Percentiles rank a stretch among this genome's conserved stretches.
phyloP scores from a whole-genome alignment of 1,284 basidiomycete genomes.

The Sporisorium scitamineum region DNA sequence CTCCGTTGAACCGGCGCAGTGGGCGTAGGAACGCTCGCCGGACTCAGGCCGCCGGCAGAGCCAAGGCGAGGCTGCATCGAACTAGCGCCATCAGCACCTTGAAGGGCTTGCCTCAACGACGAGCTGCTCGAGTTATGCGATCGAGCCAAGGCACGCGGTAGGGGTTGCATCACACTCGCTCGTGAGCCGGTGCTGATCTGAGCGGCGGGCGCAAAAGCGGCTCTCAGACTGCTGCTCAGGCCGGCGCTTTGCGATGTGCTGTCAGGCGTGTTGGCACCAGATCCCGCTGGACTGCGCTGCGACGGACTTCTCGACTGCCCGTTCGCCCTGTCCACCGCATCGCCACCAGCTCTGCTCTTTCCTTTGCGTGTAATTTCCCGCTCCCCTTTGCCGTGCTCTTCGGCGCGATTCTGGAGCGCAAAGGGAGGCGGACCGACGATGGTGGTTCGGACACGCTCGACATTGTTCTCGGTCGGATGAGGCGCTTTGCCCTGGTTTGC shows the following conservation, averaged over 20 bases:
- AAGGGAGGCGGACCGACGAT: conserved; percentile 63
- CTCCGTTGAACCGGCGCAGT: conserved; percentile 5
- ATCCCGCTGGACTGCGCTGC: conserved; percentile 26
- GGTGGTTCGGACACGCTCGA: conserved; percentile 62
- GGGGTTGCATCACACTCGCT: conserved; percentile 45
- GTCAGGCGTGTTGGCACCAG: conserved; percentile 40
- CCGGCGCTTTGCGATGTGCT: conserved; percentile 26
- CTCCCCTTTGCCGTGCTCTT: background rate
- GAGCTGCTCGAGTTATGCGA: conserved; percentile 42
- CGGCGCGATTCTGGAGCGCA: conserved; percentile 2
- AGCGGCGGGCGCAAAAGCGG: conserved; percentile 37
- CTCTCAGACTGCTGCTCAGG: conserved; percentile 19
- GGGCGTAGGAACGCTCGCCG: conserved; percentile 3
- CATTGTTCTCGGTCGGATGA: conserved; percentile 56
- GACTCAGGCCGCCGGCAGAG: background rate
- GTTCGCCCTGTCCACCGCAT: background rate
- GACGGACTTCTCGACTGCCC: conserved; percentile 15
- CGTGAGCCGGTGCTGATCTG: conserved; percentile 26
- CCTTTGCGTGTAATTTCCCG: conserved; percentile 13
- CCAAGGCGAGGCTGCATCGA: conserved; percentile 21
- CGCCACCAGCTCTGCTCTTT: conserved; percentile 22
- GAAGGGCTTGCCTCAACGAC: conserved; percentile 36
- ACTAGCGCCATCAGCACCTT: conserved; percentile 18
- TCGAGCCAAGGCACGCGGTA: conserved; percentile 25
- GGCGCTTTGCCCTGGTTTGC: conserved; percentile 56